A percentile compares a stretch with the other conserved stretches of the same genome.
These are phyloP conservation scores for Caryopteris hybrid DNA, from an alignment of 305 asterid genomes.

Conservation along the genomic window DNA sequence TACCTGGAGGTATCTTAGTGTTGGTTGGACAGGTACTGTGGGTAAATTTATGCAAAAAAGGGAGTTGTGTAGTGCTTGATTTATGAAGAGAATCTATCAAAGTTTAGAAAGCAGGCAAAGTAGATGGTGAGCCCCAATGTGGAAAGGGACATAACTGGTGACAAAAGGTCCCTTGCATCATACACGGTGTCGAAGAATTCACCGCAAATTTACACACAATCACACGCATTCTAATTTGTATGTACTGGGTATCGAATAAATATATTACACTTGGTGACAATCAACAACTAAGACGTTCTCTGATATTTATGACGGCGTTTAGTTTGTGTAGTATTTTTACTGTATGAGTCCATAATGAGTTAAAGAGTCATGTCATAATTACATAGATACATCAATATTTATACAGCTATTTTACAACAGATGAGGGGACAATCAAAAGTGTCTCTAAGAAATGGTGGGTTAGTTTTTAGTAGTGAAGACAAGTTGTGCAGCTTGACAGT, in stretches of 20 bases:
- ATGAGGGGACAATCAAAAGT: not conserved
- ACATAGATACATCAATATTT: no score
- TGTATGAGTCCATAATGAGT: no score
- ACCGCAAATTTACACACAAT: not conserved
- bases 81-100: not conserved
- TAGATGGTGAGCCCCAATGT: not conserved
- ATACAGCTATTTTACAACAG: not conserved
- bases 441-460: conserved; percentile 4
- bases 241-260: no score
- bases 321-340: no score
- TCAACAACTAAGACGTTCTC: no score
- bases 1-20: not conserved
- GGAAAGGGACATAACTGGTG: conserved; percentile 40
- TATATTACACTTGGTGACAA: no score
- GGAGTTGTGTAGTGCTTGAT: not conserved
- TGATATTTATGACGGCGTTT: no score
- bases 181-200: not conserved
- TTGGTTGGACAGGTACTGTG: not conserved
- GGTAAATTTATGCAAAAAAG: not conserved
- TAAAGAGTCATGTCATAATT: no score
- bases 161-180: not conserved
- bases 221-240: not conserved
- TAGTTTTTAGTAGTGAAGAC: conserved; percentile 38
- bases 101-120: not conserved
- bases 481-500: conserved; percentile 42